Conservation (phyloP, 2,329 filamentous ascomycete genomes). For the Cephalotrichum gorgonifer region DNA sequence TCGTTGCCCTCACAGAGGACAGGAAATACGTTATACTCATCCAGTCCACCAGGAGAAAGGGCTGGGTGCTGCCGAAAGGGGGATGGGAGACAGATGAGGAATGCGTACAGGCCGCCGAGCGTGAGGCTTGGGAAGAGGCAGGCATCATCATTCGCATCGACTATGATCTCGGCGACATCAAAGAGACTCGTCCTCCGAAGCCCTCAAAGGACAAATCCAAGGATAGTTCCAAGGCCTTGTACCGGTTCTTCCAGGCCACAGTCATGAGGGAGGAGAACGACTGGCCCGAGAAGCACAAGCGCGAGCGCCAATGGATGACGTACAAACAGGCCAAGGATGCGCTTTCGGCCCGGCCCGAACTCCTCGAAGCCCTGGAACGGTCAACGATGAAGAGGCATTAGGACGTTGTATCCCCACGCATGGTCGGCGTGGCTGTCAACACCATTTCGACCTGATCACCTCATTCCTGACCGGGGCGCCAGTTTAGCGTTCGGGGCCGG, state of each 20-base stretch:
- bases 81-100: constrained; percentile 95
- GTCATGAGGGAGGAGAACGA: constrained; percentile 75
- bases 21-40: constrained; percentile 86
- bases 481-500: not conserved
- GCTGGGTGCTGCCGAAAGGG: constrained; percentile 95
- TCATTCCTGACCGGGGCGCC: not conserved
- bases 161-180: constrained; percentile 76
- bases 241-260: constrained; percentile 79
- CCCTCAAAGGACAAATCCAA: constrained; percentile 64
- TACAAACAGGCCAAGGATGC: constrained; percentile 73
- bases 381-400: constrained; percentile 53
- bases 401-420: not conserved
- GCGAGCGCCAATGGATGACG: constrained; percentile 81
- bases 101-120: constrained; percentile 70
- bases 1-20: constrained; percentile 81
- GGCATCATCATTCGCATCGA: constrained; percentile 80
- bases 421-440: not conserved
- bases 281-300: constrained; percentile 93
- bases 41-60: constrained; percentile 80
- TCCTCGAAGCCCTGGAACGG: constrained; percentile 75
- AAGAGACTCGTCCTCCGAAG: constrained; percentile 74
- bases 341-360: constrained; percentile 69
- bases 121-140: constrained; percentile 97
- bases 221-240: constrained; percentile 51
- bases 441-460: not conserved